Conservation (phyloP, 495 filamentous ascomycete genomes). For the Polyplosphaeria fusca region DNA sequence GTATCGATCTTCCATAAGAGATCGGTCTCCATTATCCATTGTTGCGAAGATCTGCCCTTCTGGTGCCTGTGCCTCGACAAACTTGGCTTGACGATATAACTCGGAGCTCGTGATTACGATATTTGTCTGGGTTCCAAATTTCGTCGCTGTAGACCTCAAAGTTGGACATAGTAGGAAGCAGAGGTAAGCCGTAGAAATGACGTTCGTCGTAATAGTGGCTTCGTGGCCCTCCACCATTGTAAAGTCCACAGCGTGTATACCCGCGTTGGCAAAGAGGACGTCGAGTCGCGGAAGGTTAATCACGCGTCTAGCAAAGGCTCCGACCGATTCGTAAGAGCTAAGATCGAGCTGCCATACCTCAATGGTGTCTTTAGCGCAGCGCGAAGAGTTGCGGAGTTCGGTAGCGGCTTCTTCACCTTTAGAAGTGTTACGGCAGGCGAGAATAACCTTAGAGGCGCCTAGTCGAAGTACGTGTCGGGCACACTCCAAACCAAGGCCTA, state of each 20-base stretch:
- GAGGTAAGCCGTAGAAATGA: slow-evolving; percentile 48
- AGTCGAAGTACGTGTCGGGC: slow-evolving; percentile 33
- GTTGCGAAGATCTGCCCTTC: not conserved
- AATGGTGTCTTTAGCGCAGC: slow-evolving; percentile 42
- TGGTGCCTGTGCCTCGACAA: slow-evolving; percentile 20
- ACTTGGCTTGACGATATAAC: slow-evolving; percentile 30
- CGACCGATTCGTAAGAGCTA: slow-evolving; percentile 50
- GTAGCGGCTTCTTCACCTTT: slow-evolving; percentile 47
- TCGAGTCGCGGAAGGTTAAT: slow-evolving; percentile 45
- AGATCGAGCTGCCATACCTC: slow-evolving; percentile 57
- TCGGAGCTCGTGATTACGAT: slow-evolving; percentile 36
- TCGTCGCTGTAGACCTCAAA: slow-evolving; percentile 30
- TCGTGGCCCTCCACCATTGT: slow-evolving; percentile 44
- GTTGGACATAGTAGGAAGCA: slow-evolving; percentile 43
- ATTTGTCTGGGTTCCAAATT: slow-evolving; percentile 27
- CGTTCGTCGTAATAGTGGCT: slow-evolving; percentile 53
- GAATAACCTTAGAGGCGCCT: slow-evolving; percentile 32
- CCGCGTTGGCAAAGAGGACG: slow-evolving; percentile 48
- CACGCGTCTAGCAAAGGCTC: slow-evolving; percentile 46
- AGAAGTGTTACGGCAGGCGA: slow-evolving; percentile 35
- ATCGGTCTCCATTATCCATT: not conserved
- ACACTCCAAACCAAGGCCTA: slow-evolving; percentile 38
- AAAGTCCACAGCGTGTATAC: slow-evolving; percentile 40
- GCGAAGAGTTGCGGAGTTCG: slow-evolving; percentile 45
- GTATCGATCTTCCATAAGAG: slow-evolving; percentile 33